phyloP scores from a whole-genome alignment of 352 stramenopile genomes.

The Globisporangium ultimum region DNA sequence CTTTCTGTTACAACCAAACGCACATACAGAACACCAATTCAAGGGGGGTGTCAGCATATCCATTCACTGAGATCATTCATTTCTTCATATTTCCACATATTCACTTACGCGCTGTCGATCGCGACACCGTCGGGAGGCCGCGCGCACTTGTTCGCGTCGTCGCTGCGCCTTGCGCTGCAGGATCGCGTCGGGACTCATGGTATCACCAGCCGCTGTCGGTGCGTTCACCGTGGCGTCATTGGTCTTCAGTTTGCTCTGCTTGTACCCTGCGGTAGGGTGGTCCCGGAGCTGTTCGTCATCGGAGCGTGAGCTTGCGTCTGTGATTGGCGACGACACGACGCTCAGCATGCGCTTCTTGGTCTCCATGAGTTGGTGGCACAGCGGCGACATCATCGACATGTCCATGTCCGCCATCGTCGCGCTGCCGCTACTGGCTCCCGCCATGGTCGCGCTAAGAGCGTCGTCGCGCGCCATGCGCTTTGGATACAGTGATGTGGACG shows the following conservation, averaged over 20 bases:
- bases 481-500: not conserved
- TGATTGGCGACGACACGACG: conserved; percentile 29
- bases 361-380: conserved; percentile 32
- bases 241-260: conserved; percentile 14
- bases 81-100: not conserved
- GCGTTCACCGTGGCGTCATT: conserved; percentile 4
- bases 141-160: conserved; percentile 57
- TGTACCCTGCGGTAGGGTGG: conserved; percentile 10
- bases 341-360: conserved; percentile 48
- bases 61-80: too few species aligned
- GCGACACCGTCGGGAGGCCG: conserved; percentile 49
- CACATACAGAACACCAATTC: not conserved
- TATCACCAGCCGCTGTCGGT: conserved; percentile 2
- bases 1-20: conserved; percentile 20
- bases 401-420: conserved; percentile 8
- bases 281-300: conserved; percentile 33
- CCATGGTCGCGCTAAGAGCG: not conserved
- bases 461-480: conserved; percentile 11
- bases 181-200: conserved; percentile 45
- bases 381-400: conserved; percentile 23
- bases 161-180: conserved; percentile 60
- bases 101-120: conserved; percentile 46
- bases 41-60: not conserved
- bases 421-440: too few species aligned
- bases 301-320: conserved; percentile 30